Evolutionary conservation across 2,329 filamentous ascomycete genomes (phyloP), one percentile per base, ranked within the genome.

Genomic region (Fusarium oligoseptatum): DNA sequence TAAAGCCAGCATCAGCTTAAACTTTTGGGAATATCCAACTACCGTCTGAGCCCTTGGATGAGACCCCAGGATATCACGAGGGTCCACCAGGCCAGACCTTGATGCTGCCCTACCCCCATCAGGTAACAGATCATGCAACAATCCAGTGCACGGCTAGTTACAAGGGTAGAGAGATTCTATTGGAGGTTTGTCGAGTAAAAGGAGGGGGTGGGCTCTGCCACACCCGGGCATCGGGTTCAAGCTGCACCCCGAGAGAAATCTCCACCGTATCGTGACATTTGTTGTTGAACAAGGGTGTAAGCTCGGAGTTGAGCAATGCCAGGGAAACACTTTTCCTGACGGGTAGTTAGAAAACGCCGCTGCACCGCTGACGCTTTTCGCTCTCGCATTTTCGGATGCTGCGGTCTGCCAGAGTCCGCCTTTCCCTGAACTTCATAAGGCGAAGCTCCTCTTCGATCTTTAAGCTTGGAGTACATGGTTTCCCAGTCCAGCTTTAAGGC

Each of bases 201-300:
- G 32, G 32, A 34, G 32, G 20, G 55, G 39, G 29, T 60, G 14
- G 41, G 43, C 22, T 48, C 43, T 48, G 60, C 71, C 73, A 73
- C 70, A 48, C 55, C 71, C 76, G 75, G 76, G 41, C 56, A 62
- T 77, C 76, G 76, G 76, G 61, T 55, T 66, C n/a, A 17, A 75
- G 27, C 56, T 60, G 52, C 22, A 34, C 50, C 52, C 76, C 76
- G 76, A 78, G 73, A 43, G 10, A 12, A 22, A 64, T 17, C 66
- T 50, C 73, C 68, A 73, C 67, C 36, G 37, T 39, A 27, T 60
- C 36, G 36, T 45, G 37, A 45, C 55, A 60, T 48, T 60, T 7
- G 48, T 55, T 29, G 27, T 52, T 15, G 48, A 29, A 4, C 52
- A 45, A 50, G 73, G 55, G 52, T 52, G 8, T 22, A 14, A 14